A percentile compares a stretch with the other conserved stretches of the same genome.
phyloP scores from a whole-genome alignment of 2,329 filamentous ascomycete species.

The Stachybotrys chartarum region DNA sequence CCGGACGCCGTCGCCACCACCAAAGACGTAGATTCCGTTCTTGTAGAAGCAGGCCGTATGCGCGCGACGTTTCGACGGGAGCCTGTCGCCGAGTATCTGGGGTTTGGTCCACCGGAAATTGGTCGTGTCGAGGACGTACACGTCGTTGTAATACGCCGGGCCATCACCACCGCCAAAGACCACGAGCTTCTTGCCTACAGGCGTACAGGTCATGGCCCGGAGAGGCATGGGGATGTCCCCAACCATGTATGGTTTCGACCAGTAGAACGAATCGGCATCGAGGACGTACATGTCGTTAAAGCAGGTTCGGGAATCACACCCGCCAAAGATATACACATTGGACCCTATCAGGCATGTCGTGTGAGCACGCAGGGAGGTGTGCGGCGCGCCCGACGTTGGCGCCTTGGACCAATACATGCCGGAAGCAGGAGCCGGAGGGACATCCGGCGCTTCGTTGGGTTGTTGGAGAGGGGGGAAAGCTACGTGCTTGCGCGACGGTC shows the following conservation, averaged over 20 bases:
- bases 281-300: constrained; percentile 65
- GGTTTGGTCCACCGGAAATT: constrained; percentile 62
- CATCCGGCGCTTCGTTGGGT: constrained; percentile 48
- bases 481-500: constrained; percentile 31
- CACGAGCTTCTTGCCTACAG: constrained; percentile 63
- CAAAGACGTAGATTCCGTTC: constrained; percentile 66
- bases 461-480: constrained; percentile 52
- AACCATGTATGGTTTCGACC: constrained; percentile 57
- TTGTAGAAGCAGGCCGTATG: constrained; percentile 67
- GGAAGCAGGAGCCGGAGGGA: constrained; percentile 55
- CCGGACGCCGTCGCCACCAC: constrained; percentile 62
- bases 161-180: constrained; percentile 65
- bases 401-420: constrained; percentile 69
- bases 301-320: constrained; percentile 58
- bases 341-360: constrained; percentile 60
- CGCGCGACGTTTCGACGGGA: constrained; percentile 55
- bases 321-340: constrained; percentile 62
- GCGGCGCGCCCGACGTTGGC: constrained; percentile 53
- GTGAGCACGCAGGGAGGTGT: constrained; percentile 57
- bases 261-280: constrained; percentile 64
- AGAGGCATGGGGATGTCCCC: constrained; percentile 59
- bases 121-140: constrained; percentile 64
- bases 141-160: constrained; percentile 64
- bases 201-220: constrained; percentile 65
- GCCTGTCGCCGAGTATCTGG: constrained; percentile 48